A percentile compares a stretch with the other conserved stretches of the same genome.
Conservation (phyloP, 192 early-diverging fungal species). For the Coemansia sp. region DNA sequence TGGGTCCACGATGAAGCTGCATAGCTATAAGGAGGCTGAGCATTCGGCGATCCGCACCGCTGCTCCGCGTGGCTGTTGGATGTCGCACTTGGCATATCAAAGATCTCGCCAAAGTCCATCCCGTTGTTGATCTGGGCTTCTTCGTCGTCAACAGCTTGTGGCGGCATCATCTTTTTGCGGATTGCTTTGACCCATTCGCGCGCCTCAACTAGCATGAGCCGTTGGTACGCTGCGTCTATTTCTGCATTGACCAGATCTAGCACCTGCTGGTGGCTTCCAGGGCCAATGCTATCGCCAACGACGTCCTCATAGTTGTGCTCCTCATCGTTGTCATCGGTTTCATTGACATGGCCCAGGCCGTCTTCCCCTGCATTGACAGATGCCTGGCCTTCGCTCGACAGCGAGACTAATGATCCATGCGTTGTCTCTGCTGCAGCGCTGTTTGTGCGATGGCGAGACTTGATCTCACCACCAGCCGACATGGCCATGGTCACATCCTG, state of each 20-base stretch:
- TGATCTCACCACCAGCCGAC: neutral
- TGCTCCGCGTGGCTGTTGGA: constrained; percentile 11
- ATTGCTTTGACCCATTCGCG: constrained; percentile 50
- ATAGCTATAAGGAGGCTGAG: constrained; percentile 42
- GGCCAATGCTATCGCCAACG: constrained; percentile 4
- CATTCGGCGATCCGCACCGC: constrained; percentile 21
- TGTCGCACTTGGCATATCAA: constrained; percentile 26
- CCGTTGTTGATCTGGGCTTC: constrained; percentile 3
- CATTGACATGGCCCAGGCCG: neutral
- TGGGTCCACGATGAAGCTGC: constrained; percentile 49
- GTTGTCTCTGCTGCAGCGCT: constrained; percentile 17
- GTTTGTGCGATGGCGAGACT: constrained; percentile 17
- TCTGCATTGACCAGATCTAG: constrained; percentile 27
- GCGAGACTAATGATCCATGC: constrained; percentile 14
- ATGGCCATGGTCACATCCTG: constrained; percentile 26
- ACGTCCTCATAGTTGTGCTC: constrained; percentile 22
- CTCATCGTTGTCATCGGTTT: constrained; percentile 8
- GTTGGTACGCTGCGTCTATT: constrained; percentile 36
- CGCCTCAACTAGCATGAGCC: constrained; percentile 43
- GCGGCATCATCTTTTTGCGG: constrained; percentile 47
- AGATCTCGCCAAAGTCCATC: constrained; percentile 48
- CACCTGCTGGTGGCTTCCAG: constrained; percentile 20
- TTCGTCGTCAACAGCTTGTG: neutral
- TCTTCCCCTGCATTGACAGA: neutral
- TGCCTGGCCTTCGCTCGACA: constrained; percentile 8